Evolutionary conservation across 2,329 filamentous ascomycete species (phyloP), one percentile per base, ranked within the genome.

Genomic region (Plectosphaerella cucumerina): DNA sequence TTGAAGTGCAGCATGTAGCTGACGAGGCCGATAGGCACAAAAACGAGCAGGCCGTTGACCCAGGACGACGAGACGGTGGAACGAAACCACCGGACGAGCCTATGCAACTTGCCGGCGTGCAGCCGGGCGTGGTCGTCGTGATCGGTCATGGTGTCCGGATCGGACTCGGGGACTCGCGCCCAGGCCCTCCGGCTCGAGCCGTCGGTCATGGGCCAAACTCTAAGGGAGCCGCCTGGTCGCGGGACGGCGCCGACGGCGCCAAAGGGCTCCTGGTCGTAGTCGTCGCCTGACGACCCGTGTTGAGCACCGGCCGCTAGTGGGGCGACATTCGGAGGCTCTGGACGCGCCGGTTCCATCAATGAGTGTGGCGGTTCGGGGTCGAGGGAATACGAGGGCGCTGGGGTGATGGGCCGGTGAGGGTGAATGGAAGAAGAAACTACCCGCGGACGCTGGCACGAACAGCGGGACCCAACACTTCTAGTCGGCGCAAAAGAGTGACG

Each of bases 11-110:
- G 51, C 14, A 69, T 55, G 53, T 86, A 74, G 35, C 77, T 72
- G 15, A 74, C 78, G 43, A 89, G 81, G 53, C 85, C 86, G 44
- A 86, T 71, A 2, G 86, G 86, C n/a, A 89, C 84, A 59, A 89
- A 89, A 35, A 89, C 65, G 47, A 89, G 73, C 45, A 89, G 69
- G 44, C 84, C 58, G 58, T 89, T 89, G 66, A 89, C 67, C 72
- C 78, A 84, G 59, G 66, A 68, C 0, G 60, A 62, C 21, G 61
- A 59, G 10, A 70, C 39, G 20, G 62, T 67, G 9, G 47, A 23
- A 20, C 47, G 35, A 2, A 52, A 18, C 21, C 22, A 26, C 12
- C 18, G 21, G 15, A 14, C 15, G 21, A 45, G 15, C 14, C 14
- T n/a, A 14, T 20, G 6, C 5, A 17, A 15, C 17, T 21, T 17